These are phyloP conservation scores for Avena eriantha DNA, from an alignment of 176 grass and related monocot genomes.

Conservation along the genomic window DNA sequence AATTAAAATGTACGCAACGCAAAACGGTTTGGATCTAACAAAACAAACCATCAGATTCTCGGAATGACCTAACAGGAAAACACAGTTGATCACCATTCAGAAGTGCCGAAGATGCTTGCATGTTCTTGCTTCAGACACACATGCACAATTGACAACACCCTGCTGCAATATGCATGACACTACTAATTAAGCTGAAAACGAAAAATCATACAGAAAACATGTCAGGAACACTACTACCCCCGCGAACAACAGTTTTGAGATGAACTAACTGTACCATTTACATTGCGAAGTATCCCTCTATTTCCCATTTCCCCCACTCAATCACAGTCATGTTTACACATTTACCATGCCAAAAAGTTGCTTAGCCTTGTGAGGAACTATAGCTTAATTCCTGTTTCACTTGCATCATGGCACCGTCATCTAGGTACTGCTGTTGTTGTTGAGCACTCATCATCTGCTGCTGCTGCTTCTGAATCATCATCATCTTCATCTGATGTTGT, in stretches of 20 bases:
- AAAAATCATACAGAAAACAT: background rate
- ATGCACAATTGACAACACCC: background rate
- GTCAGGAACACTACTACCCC: background rate
- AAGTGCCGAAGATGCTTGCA: too few species aligned
- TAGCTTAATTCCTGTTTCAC: background rate
- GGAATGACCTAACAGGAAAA: background rate
- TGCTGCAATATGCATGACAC: background rate
- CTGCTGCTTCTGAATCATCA: background rate
- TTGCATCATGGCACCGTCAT: background rate
- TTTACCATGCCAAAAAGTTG: background rate
- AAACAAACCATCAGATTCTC: background rate
- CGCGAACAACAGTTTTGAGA: background rate
- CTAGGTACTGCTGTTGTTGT: background rate
- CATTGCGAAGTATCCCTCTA: background rate
- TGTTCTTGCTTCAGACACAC: background rate
- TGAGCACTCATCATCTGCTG: background rate
- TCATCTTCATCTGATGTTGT: background rate
- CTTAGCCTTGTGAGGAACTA: background rate
- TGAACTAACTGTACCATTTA: background rate
- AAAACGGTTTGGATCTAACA: background rate
- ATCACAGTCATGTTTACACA: background rate
- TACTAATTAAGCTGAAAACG: too few species aligned
- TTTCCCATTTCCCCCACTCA: background rate
- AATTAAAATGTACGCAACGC: background rate
- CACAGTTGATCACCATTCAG: background rate